Percentiles rank a stretch among this genome's conserved stretches.
Conservation (phyloP, 2,329 filamentous ascomycete species). For the Magnaporthiopsis incrustans region DNA sequence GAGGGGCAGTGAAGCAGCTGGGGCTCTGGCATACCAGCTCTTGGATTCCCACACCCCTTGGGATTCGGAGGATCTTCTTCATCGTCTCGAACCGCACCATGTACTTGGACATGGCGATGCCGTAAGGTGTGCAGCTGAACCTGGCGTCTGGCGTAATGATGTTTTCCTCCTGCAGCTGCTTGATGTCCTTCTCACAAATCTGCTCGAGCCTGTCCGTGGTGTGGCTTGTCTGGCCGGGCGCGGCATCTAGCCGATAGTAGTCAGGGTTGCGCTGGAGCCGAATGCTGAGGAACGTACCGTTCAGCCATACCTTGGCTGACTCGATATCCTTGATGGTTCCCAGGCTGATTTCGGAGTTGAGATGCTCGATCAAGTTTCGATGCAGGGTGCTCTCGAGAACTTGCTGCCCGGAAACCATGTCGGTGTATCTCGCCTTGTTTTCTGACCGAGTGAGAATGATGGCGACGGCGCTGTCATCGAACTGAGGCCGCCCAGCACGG, state of each 20-base stretch:
- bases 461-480: conserved; percentile 66
- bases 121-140: conserved; percentile 62
- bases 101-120: conserved; percentile 75
- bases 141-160: conserved; percentile 13
- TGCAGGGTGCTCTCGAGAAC: conserved; percentile 72
- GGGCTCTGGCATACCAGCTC: conserved; percentile 50
- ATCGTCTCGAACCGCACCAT: conserved; percentile 76
- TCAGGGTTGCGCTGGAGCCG: conserved; percentile 62
- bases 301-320: conserved; percentile 66
- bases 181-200: conserved; percentile 64
- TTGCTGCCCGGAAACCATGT: conserved; percentile 65
- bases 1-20: neutral
- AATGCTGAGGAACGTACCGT: conserved; percentile 70
- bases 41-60: conserved; percentile 50
- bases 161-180: conserved; percentile 49
- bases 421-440: conserved; percentile 59
- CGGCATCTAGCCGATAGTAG: conserved; percentile 51
- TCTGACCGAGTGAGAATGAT: conserved; percentile 70
- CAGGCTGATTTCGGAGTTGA: conserved; percentile 77
- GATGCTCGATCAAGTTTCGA: conserved; percentile 69
- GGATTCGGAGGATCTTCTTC: conserved; percentile 58
- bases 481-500: conserved; percentile 75
- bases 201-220: conserved; percentile 49
- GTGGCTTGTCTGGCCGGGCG: neutral
- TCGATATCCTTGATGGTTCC: conserved; percentile 59